phyloP scores from a whole-genome alignment of 1,284 basidiomycete genomes.

The Apiotrichum brassicae region DNA sequence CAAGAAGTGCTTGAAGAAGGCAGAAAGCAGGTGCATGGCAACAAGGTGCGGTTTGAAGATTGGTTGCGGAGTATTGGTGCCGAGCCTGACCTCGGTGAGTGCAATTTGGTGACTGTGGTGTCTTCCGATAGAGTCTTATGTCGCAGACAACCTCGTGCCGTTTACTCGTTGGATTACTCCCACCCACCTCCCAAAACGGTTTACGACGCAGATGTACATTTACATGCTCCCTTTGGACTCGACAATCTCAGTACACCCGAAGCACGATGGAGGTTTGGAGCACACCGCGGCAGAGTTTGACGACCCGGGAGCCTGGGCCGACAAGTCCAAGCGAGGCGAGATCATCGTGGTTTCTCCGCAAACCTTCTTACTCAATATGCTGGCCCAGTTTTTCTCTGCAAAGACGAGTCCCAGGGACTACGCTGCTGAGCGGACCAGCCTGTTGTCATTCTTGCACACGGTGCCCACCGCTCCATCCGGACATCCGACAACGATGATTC shows the following conservation, averaged over 20 bases:
- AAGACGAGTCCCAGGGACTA: slow-evolving; percentile 1
- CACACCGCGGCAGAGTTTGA: slow-evolving; percentile 13
- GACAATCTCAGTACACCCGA: background rate
- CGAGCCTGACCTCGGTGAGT: slow-evolving; percentile 11
- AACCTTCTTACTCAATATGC: slow-evolving; percentile 10
- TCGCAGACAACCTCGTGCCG: slow-evolving; percentile 6
- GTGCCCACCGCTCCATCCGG: slow-evolving; percentile 7
- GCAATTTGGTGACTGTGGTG: background rate
- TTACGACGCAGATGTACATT: slow-evolving; percentile 9
- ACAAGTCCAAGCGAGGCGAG: slow-evolving; percentile 2
- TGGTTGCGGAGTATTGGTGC: slow-evolving; percentile 5
- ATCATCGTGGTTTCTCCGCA: slow-evolving; percentile 16
- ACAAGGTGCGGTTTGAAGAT: slow-evolving; percentile 1
- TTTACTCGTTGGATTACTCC: slow-evolving; percentile 10
- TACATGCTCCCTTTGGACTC: slow-evolving; percentile 4
- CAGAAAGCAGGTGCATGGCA: slow-evolving; percentile 5
- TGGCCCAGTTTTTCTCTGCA: slow-evolving; percentile 8
- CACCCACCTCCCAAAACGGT: background rate
- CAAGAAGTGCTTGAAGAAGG: background rate
- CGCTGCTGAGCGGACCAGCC: slow-evolving; percentile 3
- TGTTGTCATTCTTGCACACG: slow-evolving; percentile 4
- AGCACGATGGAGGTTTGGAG: slow-evolving; percentile 17
- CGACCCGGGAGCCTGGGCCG: slow-evolving; percentile 1
- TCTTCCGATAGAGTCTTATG: background rate
- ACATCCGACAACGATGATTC: slow-evolving; percentile 7